These are phyloP conservation scores for bread wheat (Triticum aestivum) DNA, from an alignment of 176 grass and related monocot species.

Conservation along the genomic window IWGSC_CS_RefSeq_v2.1 NC_057809.1:85889817-85890316, in stretches of 20 bases:
- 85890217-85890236: neutral
- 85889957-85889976: neutral
- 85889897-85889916: conserved; percentile 92
- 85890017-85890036: conserved; percentile 82
- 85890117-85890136: neutral
- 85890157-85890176: neutral
- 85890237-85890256: conserved; percentile 71
- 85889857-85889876: conserved; percentile 68
- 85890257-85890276: conserved; percentile 93
- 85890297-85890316: conserved; percentile 70
- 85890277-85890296: conserved; percentile 87
- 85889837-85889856: conserved; percentile 20
- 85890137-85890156: neutral
- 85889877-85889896: conserved; percentile 94
- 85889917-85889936: conserved; percentile 73
- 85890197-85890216: neutral
- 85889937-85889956: conserved; percentile 45
- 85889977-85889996: neutral
- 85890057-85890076: conserved; percentile 98
- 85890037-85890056: conserved; percentile 80
- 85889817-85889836: neutral
- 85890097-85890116: neutral
- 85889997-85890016: conserved; percentile 24
- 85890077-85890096: conserved; percentile 74
- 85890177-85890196: neutral